Base-by-base conservation (phyloP, 768 basidiomycete species). In the Tricholoma bakamatsutake region DNA sequence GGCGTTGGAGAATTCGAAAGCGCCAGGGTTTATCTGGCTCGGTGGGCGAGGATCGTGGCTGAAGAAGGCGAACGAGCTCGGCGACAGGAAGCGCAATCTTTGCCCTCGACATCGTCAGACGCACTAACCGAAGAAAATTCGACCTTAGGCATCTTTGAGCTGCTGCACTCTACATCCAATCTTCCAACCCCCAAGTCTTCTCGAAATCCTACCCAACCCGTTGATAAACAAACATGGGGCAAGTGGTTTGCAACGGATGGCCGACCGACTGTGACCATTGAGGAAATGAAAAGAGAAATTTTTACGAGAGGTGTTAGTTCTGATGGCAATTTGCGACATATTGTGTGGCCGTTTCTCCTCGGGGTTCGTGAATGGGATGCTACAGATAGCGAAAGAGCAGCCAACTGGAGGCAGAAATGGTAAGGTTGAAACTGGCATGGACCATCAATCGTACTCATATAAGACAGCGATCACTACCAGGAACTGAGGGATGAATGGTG, bases 1-100 rank as follows among this genome's bases (percentile, higher is more conserved):
- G 90, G 93, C 0, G 90, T 97, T 2, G 93, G 93, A 5, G 94
- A 97, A 67, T 98, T 96, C 67, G 97, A 98, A 71, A 90, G 90
- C 57, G 97, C 97, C 0, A 79, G 95, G 4, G 91, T 98, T 6
- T 98, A 98, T 68, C 82, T 99, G 8, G 97, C 97, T 9, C 79
- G 92, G 31, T 99, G 97, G 97, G 97, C 97, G 3, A 80, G 95
- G 50, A 89, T 93, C 56, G 97, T 98, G 1, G 97, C 97, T 1
- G 97, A 99, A 70, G 97, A 98, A 67, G 97, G 97, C 15, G 97
- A 99, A 69, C 80, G 92, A 13, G 85, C 93, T 5, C 79, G 97
- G 42, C 73, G 85, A 60, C 80, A 81, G 43, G 97, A 99, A 68
- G 83, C 88, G 0, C 87, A 88, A 65, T 75, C 80, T 0, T 62